These are phyloP conservation scores for Cercophora newfieldiana DNA, from an alignment of 495 filamentous ascomycete genomes.

Conservation along the genomic window DNA sequence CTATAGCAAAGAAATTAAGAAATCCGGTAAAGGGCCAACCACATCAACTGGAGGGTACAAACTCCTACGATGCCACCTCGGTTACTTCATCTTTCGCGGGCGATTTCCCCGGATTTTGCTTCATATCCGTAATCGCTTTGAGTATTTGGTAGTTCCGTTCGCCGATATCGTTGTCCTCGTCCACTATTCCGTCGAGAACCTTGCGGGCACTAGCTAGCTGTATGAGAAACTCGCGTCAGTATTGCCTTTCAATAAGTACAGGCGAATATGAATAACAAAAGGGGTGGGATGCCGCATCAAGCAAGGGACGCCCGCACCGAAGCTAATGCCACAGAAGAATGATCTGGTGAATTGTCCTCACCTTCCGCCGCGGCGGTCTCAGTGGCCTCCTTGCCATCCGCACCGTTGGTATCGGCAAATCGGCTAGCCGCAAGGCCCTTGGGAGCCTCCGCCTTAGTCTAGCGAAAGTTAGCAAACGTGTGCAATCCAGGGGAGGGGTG, in stretches of 20 bases:
- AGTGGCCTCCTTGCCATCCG: slow-evolving; percentile 24
- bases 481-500: background rate
- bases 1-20: background rate
- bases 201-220: slow-evolving; percentile 53
- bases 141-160: slow-evolving; percentile 47
- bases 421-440: slow-evolving; percentile 49
- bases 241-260: background rate
- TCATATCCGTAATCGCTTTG: slow-evolving; percentile 41
- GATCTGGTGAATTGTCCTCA: slow-evolving; percentile 50
- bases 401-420: slow-evolving; percentile 37
- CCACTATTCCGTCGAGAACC: slow-evolving; percentile 45
- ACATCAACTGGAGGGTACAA: background rate
- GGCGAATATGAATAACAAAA: background rate
- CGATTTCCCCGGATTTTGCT: background rate
- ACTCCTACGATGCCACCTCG: background rate
- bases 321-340: slow-evolving; percentile 57
- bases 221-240: slow-evolving; percentile 21
- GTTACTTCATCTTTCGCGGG: background rate
- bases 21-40: background rate
- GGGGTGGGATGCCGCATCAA: slow-evolving; percentile 34
- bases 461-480: background rate
- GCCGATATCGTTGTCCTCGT: slow-evolving; percentile 50
- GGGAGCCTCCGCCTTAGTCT: slow-evolving; percentile 35
- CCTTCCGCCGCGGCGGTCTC: slow-evolving; percentile 47
- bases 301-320: slow-evolving; percentile 54